These are phyloP conservation scores for Daldinia concentrica DNA, from an alignment of 495 filamentous ascomycete species.

Conservation along the genomic window DNA sequence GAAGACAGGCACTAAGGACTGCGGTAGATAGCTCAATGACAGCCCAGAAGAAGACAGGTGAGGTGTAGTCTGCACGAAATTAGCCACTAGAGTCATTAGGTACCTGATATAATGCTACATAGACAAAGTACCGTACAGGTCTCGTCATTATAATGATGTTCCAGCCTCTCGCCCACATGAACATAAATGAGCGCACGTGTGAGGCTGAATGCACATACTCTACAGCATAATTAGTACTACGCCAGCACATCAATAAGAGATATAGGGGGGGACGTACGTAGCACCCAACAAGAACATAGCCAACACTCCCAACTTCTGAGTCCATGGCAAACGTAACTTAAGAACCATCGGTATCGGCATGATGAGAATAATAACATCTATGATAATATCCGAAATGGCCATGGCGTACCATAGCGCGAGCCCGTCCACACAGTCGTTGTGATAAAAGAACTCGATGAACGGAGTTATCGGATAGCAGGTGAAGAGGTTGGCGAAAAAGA, in stretches of 20 bases:
- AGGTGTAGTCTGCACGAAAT: conserved; percentile 30
- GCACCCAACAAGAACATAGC: conserved; percentile 58
- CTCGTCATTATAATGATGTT: conserved; percentile 41
- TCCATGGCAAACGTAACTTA: conserved; percentile 54
- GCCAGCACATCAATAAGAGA: neutral
- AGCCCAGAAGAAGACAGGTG: conserved; percentile 47
- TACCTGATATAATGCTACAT: neutral
- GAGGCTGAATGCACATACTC: conserved; percentile 36
- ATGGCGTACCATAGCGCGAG: conserved; percentile 39
- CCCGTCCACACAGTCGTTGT: conserved; percentile 38
- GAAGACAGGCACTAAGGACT: conserved; percentile 50
- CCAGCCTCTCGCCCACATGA: conserved; percentile 27
- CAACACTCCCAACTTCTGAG: conserved; percentile 58
- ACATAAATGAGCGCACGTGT: conserved; percentile 28
- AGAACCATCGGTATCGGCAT: conserved; percentile 60
- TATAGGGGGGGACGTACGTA: conserved; percentile 52
- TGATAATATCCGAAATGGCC: conserved; percentile 50
- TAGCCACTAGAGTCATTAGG: neutral
- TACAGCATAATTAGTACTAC: conserved; percentile 16
- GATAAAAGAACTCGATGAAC: conserved; percentile 45
- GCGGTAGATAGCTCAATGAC: conserved; percentile 48
- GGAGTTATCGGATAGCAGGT: conserved; percentile 53
- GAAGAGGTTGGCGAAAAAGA: conserved; percentile 60
- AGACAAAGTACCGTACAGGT: conserved; percentile 33
- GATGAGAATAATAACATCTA: conserved; percentile 53